Evolutionary conservation across 1,284 basidiomycete genomes (phyloP).

Genomic region (Tranzscheliella williamsii): DNA sequence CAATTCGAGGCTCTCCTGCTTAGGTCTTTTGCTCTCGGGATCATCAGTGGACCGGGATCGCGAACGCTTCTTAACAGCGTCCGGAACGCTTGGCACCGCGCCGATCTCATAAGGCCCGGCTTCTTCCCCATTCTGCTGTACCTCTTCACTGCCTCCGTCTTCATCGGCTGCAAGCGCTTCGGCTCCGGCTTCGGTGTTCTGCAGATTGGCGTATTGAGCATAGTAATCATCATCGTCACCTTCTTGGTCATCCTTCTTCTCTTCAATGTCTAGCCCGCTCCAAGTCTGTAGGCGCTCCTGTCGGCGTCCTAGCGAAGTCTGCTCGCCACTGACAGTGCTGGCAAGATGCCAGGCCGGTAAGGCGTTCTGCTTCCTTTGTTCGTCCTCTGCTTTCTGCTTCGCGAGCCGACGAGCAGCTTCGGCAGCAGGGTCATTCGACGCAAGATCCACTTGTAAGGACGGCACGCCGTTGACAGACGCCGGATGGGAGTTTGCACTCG

Average conservation of each 20-base stretch:
- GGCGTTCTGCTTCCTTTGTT: slow-evolving; percentile 75
- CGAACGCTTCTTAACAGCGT: too few relatives aligned
- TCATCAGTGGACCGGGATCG: too few relatives aligned
- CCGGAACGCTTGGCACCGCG: too few relatives aligned
- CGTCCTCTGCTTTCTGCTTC: slow-evolving; percentile 47
- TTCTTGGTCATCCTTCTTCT: slow-evolving; percentile 24
- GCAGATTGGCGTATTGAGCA: slow-evolving; percentile 49
- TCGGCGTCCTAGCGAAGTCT: slow-evolving; percentile 75
- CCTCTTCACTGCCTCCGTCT: background rate
- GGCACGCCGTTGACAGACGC: slow-evolving; percentile 25
- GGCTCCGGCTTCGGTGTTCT: slow-evolving; percentile 41
- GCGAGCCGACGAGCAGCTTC: slow-evolving; percentile 63
- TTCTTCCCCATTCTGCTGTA: too few relatives aligned
- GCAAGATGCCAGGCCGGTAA: slow-evolving; percentile 90
- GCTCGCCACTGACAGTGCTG: slow-evolving; percentile 88
- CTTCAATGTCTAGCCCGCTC: slow-evolving; percentile 20
- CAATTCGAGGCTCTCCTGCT: background rate
- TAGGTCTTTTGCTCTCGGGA: slow-evolving; percentile 23
- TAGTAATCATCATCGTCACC: slow-evolving; percentile 56
- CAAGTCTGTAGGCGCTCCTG: slow-evolving; percentile 29
- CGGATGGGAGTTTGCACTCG: slow-evolving; percentile 12
- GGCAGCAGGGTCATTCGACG: slow-evolving; percentile 44
- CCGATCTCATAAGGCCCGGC: too few relatives aligned
- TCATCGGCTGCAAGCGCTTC: slow-evolving; percentile 15
- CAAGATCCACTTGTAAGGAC: slow-evolving; percentile 52